Evolutionary conservation across 345 rosid species (phyloP), one percentile per base, ranked within the genome.

Genomic region (Eucalyptus sp.): DNA sequence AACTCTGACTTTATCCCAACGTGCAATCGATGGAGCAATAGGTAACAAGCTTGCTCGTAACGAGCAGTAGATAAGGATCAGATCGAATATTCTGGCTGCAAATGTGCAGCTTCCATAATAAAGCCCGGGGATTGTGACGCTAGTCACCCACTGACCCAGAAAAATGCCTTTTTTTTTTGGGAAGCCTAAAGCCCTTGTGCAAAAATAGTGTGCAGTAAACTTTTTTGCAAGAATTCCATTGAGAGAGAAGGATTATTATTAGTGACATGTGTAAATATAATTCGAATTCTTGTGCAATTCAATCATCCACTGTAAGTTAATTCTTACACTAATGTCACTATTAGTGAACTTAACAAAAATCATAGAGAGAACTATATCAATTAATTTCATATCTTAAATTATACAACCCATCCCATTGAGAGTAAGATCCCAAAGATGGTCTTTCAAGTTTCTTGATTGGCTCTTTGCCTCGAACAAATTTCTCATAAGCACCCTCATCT

Each of bases 401-500:
- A 52, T 52, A 52, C 5, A 52, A 52, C 58, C 5, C 2, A 52
- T 52, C 58, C 25, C 93, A 18, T 91, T 93, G 60, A 43, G 88
- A 41, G 10, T 87, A 43, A 41, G 62, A 54, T 50, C 71, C 2
- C 6, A 54, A 20, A 50, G 29, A 50, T 29, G 68, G 44, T 44
- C 41, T 31, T 44, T 62, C 25, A 68, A 50, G 15, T 43, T n/a
- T 7, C 33, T 86, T 1, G 88, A 88, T 20, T 87, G 33, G 5
- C 92, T 91, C 3, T 62, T 24, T 43, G 92, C 88, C 5, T 50
- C 7, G 44, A 71, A 87, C 43, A 94, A 12, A 86, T 13, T 29
- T 31, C 71, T 88, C 4, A 90, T 79, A 5, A 95, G 87, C 11
- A 86, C 27, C 3, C 85, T 89, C 37, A 89, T 13, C 89, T 95